Conservation (phyloP, 352 stramenopile species). For the Phytophthora syringae region DNA sequence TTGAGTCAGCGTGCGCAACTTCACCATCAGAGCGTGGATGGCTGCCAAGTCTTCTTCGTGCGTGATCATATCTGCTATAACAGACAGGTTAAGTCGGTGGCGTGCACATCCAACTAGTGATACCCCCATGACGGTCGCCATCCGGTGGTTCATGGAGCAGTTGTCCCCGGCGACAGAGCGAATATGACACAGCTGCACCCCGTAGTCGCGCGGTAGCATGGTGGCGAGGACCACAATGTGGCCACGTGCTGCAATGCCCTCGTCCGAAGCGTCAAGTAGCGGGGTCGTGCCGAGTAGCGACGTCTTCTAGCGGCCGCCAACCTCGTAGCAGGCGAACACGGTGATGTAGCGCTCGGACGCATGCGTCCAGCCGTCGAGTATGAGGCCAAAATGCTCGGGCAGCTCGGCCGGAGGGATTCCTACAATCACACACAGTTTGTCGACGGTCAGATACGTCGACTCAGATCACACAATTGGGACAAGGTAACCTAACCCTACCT, state of each 20-base stretch:
- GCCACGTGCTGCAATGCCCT: neutral
- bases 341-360: slow-evolving; percentile 2
- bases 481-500: too few relatives aligned
- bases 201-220: slow-evolving; percentile 2
- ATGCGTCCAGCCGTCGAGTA: slow-evolving; percentile 9
- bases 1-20: slow-evolving; percentile 7
- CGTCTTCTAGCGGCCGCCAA: neutral
- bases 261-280: neutral
- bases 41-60: slow-evolving; percentile 10
- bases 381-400: neutral
- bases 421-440: too few relatives aligned
- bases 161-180: slow-evolving; percentile 6
- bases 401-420: neutral
- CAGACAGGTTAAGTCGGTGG: slow-evolving; percentile 2
- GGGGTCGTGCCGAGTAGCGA: neutral
- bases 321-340: neutral
- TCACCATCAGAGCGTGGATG: slow-evolving; percentile 1
- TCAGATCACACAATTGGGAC: too few relatives aligned
- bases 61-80: neutral
- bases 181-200: neutral
- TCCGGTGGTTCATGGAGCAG: neutral
- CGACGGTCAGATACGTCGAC: too few relatives aligned
- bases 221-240: slow-evolving; percentile 4
- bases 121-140: slow-evolving; percentile 1
- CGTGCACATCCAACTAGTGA: neutral